These are phyloP conservation scores for Salix purpurea DNA, from an alignment of 345 rosid species.

Conservation along the genomic window DNA sequence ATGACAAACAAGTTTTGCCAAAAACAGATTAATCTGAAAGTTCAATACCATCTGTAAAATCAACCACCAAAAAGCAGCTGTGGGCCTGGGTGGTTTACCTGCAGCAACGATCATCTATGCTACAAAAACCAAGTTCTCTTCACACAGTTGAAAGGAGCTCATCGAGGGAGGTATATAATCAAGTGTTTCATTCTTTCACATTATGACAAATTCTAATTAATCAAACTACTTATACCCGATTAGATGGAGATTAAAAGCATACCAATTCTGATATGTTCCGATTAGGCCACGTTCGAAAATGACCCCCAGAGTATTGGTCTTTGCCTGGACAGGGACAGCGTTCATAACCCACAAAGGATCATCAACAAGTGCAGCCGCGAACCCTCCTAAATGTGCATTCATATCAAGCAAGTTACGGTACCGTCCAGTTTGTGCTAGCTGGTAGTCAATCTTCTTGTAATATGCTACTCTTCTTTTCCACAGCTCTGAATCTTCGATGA, in stretches of 20 bases:
- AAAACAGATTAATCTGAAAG: not conserved
- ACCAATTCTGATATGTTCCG: constrained; percentile 96
- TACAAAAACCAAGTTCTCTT: too few species aligned
- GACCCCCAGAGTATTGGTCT: constrained; percentile 66
- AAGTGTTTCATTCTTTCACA: not conserved
- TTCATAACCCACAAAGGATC: constrained; percentile 95
- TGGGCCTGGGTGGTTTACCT: not conserved
- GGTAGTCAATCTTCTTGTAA: constrained; percentile 66
- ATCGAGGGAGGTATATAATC: too few species aligned
- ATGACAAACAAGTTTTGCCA: not conserved
- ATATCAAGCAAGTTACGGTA: constrained; percentile 88
- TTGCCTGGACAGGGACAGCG: constrained; percentile 58
- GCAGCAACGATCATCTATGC: not conserved
- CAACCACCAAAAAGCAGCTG: not conserved
- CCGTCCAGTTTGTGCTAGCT: constrained; percentile 60
- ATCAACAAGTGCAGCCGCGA: constrained; percentile 68
- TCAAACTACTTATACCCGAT: not conserved
- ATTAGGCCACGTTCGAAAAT: constrained; percentile 82
- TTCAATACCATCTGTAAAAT: not conserved
- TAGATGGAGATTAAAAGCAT: constrained; percentile 2
- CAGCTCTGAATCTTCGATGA: constrained; percentile 48
- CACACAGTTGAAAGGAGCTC: not conserved
- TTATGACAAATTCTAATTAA: not conserved
- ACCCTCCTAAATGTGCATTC: constrained; percentile 76
- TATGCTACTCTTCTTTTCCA: constrained; percentile 68